phyloP scores from a whole-genome alignment of 1,284 basidiomycete species.

The Naganishia sp. region DNA sequence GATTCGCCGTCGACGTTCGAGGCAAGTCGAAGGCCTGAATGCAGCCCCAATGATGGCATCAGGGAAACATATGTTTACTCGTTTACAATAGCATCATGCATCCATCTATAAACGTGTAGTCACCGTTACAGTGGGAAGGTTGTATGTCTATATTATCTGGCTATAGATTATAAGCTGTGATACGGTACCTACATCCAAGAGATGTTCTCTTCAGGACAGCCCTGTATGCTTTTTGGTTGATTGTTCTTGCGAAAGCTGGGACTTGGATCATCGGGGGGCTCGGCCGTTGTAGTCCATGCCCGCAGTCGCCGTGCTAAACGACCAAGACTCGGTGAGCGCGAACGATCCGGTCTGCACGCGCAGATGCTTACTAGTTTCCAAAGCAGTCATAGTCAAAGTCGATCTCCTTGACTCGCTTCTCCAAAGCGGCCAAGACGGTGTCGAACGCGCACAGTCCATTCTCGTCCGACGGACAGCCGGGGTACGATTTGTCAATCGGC shows the following conservation, averaged over 20 bases:
- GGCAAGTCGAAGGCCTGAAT: no score
- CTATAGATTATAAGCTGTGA: no score
- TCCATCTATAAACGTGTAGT: no score
- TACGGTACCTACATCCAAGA: no score
- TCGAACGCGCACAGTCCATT: constrained; percentile 79
- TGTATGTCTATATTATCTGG: no score
- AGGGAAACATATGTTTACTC: no score
- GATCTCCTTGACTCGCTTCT: constrained; percentile 66
- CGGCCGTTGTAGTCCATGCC: constrained; percentile 41
- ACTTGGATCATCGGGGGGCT: background rate
- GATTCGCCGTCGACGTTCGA: background rate
- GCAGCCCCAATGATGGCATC: no score
- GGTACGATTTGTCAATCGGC: constrained; percentile 69
- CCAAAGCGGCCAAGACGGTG: constrained; percentile 70
- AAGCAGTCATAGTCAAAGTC: constrained; percentile 76
- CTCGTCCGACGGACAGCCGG: constrained; percentile 65
- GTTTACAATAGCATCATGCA: no score
- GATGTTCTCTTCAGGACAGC: no score
- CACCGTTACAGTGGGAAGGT: no score
- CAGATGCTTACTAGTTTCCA: constrained; percentile 65
- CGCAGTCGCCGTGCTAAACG: constrained; percentile 4
- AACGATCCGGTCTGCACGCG: background rate
- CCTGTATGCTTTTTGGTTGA: no score
- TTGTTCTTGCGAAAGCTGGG: background rate
- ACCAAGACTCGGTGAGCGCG: constrained; percentile 33